A percentile compares a stretch with the other conserved stretches of the same genome.
These are phyloP conservation scores for Yamadazyma buinensis DNA, from an alignment of 1,139 yeast genomes.

Conservation along the genomic window DNA sequence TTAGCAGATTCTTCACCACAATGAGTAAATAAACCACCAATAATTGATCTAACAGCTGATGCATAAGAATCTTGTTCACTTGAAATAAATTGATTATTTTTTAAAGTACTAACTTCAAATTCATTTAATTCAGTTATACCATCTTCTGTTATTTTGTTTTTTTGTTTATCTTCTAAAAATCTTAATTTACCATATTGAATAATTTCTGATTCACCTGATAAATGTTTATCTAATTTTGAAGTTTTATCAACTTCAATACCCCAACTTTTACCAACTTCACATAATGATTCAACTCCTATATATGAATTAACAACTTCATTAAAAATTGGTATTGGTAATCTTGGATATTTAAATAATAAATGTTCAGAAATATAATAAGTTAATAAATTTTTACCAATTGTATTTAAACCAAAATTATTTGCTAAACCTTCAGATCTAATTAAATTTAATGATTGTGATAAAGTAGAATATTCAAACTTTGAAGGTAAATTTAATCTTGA, in stretches of 20 bases:
- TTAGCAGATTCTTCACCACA: conserved; percentile 61
- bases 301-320: conserved; percentile 72
- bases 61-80: conserved; percentile 44
- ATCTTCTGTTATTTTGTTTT: conserved; percentile 38
- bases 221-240: conserved; percentile 61
- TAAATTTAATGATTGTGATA: conserved; percentile 73
- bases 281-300: conserved; percentile 61
- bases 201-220: conserved; percentile 66
- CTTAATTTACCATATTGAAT: conserved; percentile 64
- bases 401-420: conserved; percentile 76
- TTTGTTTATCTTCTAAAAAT: conserved; percentile 34
- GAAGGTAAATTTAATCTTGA: conserved; percentile 64
- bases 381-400: conserved; percentile 75
- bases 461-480: conserved; percentile 56
- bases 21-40: conserved; percentile 69
- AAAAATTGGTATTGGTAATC: conserved; percentile 79
- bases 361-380: conserved; percentile 75
- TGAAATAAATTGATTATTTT: conserved; percentile 18
- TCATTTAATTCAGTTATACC: conserved; percentile 49
- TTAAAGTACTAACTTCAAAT: conserved; percentile 22
- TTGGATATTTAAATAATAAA: conserved; percentile 73
- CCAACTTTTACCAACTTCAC: conserved; percentile 71
- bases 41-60: conserved; percentile 62
- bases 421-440: conserved; percentile 46
- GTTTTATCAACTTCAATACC: conserved; percentile 79